phyloP scores from a whole-genome alignment of 164 flowering plant species.

The Kingdonia uniflora region DNA sequence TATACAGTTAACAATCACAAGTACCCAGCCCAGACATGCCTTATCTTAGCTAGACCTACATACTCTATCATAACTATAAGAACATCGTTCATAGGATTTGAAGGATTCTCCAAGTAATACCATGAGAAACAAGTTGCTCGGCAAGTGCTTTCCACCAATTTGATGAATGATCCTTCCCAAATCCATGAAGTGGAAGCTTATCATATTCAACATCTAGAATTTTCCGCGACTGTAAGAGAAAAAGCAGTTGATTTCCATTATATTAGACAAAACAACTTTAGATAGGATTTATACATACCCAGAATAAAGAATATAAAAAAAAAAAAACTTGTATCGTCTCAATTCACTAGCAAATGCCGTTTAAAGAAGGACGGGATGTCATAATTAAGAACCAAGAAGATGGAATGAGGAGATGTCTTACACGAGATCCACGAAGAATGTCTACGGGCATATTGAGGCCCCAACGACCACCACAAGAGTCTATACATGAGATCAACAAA shows the following conservation, averaged over 20 bases:
- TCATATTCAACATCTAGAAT: background rate
- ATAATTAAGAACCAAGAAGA: too few relatives aligned
- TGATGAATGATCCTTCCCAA: background rate
- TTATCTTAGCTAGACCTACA: background rate
- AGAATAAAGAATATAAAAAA: too few relatives aligned
- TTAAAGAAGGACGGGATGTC: too few relatives aligned
- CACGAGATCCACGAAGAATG: background rate
- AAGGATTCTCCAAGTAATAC: too few relatives aligned
- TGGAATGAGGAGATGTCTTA: too few relatives aligned
- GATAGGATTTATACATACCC: too few relatives aligned
- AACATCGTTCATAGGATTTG: too few relatives aligned
- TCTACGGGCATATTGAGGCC: slow-evolving; percentile 2
- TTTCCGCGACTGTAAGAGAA: background rate
- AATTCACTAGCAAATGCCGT: too few relatives aligned
- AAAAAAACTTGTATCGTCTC: too few relatives aligned
- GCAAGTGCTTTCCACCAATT: background rate
- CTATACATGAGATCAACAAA: background rate
- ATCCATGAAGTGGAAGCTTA: slow-evolving; percentile 1
- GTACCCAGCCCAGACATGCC: background rate
- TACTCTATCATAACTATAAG: too few relatives aligned
- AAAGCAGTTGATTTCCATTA: too few relatives aligned
- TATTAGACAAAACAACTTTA: too few relatives aligned
- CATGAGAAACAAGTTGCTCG: background rate
- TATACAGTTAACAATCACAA: background rate
- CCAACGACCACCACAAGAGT: background rate